Percentiles rank a stretch among this genome's conserved stretches.
Evolutionary conservation across 176 grass and related monocot species (phyloP).

Genomic region (Urochloa ruziziensis): DNA sequence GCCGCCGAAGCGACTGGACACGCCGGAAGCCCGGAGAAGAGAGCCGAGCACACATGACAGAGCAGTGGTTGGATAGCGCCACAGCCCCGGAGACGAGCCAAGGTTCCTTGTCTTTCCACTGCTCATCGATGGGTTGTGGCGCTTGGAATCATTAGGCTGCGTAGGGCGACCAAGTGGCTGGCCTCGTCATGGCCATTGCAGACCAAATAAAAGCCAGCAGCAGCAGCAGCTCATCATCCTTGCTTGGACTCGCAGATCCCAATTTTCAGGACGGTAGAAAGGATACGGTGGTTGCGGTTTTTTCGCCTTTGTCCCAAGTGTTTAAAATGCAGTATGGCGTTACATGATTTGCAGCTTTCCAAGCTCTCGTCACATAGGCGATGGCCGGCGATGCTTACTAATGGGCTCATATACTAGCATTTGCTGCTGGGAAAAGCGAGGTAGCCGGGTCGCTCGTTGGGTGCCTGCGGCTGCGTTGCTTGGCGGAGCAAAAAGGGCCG

Average conservation of each 20-base stretch:
- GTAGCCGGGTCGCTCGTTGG: slow-evolving; percentile 2
- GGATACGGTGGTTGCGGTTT: neutral
- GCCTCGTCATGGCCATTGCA: slow-evolving; percentile 14
- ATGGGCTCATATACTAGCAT: neutral
- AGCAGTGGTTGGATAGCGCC: neutral
- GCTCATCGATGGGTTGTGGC: neutral
- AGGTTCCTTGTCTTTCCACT: neutral
- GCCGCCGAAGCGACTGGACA: neutral
- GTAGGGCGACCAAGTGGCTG: neutral
- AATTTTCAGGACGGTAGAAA: neutral
- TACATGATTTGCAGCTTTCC: neutral
- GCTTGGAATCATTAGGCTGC: slow-evolving; percentile 32
- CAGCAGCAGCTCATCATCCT: slow-evolving; percentile 16
- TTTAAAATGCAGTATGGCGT: too few species aligned
- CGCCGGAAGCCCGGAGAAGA: neutral
- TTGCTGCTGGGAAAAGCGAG: slow-evolving; percentile 35
- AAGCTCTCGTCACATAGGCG: neutral
- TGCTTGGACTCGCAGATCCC: slow-evolving; percentile 5
- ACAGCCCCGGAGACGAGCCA: neutral
- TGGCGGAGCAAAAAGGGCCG: slow-evolving; percentile 9
- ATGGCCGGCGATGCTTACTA: neutral
- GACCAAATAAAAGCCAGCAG: neutral
- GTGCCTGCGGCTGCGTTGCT: slow-evolving; percentile 7
- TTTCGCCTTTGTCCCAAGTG: neutral
- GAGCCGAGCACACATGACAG: neutral